A percentile compares a stretch with the other conserved stretches of the same genome.
Evolutionary conservation across 352 stramenopile species (phyloP).

Genomic region (Phytophthora nicotianae): DNA sequence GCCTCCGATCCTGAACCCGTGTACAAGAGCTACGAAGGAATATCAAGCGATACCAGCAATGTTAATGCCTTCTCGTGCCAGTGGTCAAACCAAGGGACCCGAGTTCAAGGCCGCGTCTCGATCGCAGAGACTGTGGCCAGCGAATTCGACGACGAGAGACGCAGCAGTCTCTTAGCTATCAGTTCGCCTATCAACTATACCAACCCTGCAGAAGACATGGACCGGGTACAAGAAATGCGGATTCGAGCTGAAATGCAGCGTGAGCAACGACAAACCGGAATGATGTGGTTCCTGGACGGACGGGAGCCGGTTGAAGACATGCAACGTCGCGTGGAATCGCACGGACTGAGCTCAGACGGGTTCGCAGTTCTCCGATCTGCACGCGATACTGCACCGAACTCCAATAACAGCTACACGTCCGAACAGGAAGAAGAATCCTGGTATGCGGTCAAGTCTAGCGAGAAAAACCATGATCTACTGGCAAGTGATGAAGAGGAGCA

Average conservation of each 20-base stretch:
- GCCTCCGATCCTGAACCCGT: conserved; percentile 31
- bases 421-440: conserved; percentile 28
- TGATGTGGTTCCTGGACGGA: conserved; percentile 49
- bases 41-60: conserved; percentile 1
- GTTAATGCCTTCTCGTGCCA: conserved; percentile 2
- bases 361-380: conserved; percentile 43
- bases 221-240: conserved; percentile 27
- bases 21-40: conserved; percentile 17
- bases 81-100: conserved; percentile 14
- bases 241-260: conserved; percentile 41
- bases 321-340: conserved; percentile 36
- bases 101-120: conserved; percentile 27
- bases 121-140: conserved; percentile 46
- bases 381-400: conserved; percentile 18
- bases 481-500: conserved; percentile 13
- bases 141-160: conserved; percentile 42
- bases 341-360: conserved; percentile 28
- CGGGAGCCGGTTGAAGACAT: conserved; percentile 42
- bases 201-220: conserved; percentile 13
- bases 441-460: conserved; percentile 36
- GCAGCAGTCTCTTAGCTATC: conserved; percentile 27
- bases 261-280: conserved; percentile 34
- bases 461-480: conserved; percentile 27
- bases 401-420: conserved; percentile 11
- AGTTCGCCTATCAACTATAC: conserved; percentile 38